A percentile compares a stretch with the other conserved stretches of the same genome.
These are phyloP conservation scores for Candida vartiovaarae DNA, from an alignment of 805 yeast genomes.

Conservation along the genomic window DNA sequence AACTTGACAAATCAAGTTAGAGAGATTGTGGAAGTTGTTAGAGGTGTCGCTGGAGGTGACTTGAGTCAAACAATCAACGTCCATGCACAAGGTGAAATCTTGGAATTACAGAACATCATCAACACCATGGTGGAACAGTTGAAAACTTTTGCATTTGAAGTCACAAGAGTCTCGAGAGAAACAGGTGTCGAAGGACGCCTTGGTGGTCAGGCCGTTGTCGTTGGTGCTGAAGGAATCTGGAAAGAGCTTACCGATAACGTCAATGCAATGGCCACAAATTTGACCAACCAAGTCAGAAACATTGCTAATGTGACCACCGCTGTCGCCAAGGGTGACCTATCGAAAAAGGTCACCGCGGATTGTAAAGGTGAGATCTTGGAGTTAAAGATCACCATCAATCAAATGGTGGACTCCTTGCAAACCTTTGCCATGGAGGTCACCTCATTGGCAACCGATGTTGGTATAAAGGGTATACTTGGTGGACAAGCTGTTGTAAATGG, in stretches of 20 bases:
- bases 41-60: constrained; percentile 90
- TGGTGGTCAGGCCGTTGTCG: constrained; percentile 83
- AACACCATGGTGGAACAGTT: constrained; percentile 87
- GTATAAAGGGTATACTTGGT: constrained; percentile 88
- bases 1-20: constrained; percentile 85
- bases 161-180: constrained; percentile 80
- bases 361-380: constrained; percentile 89
- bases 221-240: constrained; percentile 85
- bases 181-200: constrained; percentile 84
- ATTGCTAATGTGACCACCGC: constrained; percentile 83
- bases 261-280: constrained; percentile 83
- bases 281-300: constrained; percentile 83
- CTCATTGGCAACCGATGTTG: constrained; percentile 86
- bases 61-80: constrained; percentile 77
- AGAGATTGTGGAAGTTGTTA: constrained; percentile 83
- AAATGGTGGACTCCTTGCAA: constrained; percentile 88
- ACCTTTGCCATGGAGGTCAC: constrained; percentile 86
- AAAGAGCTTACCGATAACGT: constrained; percentile 83
- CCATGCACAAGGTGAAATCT: constrained; percentile 84
- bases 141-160: constrained; percentile 83
- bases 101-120: constrained; percentile 77
- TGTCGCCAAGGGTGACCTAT: constrained; percentile 83
- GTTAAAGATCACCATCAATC: constrained; percentile 77
- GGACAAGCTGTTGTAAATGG: constrained; percentile 88
- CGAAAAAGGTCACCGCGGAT: constrained; percentile 80